Evolutionary conservation across 2,329 filamentous ascomycete genomes (phyloP).

Genomic region (Pseudophaeomoniella oleicola): DNA sequence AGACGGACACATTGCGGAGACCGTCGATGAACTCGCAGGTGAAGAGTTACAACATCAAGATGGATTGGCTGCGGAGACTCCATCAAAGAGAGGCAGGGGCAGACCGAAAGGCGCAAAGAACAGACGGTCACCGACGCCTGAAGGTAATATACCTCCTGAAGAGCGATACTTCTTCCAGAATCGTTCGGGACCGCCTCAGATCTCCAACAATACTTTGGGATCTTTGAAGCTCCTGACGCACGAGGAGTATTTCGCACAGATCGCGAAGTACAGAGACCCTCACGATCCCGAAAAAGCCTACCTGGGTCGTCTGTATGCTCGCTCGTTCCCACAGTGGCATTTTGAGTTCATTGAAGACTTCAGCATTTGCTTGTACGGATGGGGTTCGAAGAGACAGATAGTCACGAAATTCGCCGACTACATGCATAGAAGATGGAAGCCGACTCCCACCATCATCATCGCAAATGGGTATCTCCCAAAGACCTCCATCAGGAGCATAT

Average conservation of each 20-base stretch:
- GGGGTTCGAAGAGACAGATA: slow-evolving; percentile 72
- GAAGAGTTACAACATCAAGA: slow-evolving; percentile 19
- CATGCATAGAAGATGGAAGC: slow-evolving; percentile 34
- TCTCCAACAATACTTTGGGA: slow-evolving; percentile 71
- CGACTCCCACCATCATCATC: slow-evolving; percentile 50
- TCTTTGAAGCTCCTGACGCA: slow-evolving; percentile 67
- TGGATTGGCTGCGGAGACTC: slow-evolving; percentile 28
- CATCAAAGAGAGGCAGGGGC: slow-evolving; percentile 37
- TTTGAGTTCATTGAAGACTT: slow-evolving; percentile 83
- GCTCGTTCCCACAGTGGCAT: slow-evolving; percentile 79
- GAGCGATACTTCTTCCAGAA: slow-evolving; percentile 93
- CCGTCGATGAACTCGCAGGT: slow-evolving; percentile 15
- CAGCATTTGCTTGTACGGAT: slow-evolving; percentile 82
- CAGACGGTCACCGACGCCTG: slow-evolving; percentile 62
- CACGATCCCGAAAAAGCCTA: slow-evolving; percentile 58
- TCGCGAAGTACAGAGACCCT: slow-evolving; percentile 49
- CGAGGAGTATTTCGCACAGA: slow-evolving; percentile 72
- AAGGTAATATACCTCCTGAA: slow-evolving; percentile 67
- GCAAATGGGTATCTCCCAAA: slow-evolving; percentile 63
- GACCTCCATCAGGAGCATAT: slow-evolving; percentile 28
- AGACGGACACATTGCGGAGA: slow-evolving; percentile 15
- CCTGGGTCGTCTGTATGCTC: slow-evolving; percentile 59
- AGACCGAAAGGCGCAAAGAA: slow-evolving; percentile 41
- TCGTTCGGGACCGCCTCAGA: slow-evolving; percentile 63
- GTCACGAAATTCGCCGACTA: slow-evolving; percentile 62